Evolutionary conservation across 2,329 filamentous ascomycete species (phyloP), one percentile per base, ranked within the genome.

Genomic region (Xylariaceae sp.): DNA sequence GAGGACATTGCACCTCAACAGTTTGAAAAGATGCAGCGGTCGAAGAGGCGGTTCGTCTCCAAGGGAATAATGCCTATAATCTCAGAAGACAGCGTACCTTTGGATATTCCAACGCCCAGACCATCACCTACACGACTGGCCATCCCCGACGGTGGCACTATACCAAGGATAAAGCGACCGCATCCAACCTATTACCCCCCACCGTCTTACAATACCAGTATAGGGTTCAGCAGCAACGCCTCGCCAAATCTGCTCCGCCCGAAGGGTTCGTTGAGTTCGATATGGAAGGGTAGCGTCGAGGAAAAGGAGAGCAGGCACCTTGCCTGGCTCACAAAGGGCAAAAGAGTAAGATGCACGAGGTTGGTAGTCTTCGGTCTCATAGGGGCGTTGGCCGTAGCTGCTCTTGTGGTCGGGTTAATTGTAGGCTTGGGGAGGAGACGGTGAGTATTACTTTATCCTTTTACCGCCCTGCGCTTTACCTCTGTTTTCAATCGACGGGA

Each of bases 331-430:
- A n/a, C n/a, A n/a, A n/a, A n/a, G n/a, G 39, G 48, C 1, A 43
- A 47, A 21, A 46, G 57, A 16, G 54, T 59, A 3, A 52, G 61
- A 1, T 64, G 63, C 53, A 63, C 55, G n/a, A 50, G 65, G 9
- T 34, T 66, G 26, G 43, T 50, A 0, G 31, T 64, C 7, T 37
- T 59, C 2, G 27, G 56, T 1, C 38, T 60, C 7, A 17, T 68
- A 3, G 30, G 62, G 9, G 33, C 61, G 5, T 47, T 57, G 5
- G 40, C 65, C 30, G 48, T 61, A 6, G 53, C 67, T 3, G 67
- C 57, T 0, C 40, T 71, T 21, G 59, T 60, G 0, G 54, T 67
- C 19, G 69, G 68, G 0, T 49, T 71, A 18, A 56, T 61, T 0
- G 35, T 69, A 24, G 67, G 67, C 1, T 39, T 68, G 38, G 59